Percentiles rank a stretch among this genome's conserved stretches.
Conservation (phyloP, 1,139 yeast species). For the Hemisphaericaspora xylofermentans region DNA sequence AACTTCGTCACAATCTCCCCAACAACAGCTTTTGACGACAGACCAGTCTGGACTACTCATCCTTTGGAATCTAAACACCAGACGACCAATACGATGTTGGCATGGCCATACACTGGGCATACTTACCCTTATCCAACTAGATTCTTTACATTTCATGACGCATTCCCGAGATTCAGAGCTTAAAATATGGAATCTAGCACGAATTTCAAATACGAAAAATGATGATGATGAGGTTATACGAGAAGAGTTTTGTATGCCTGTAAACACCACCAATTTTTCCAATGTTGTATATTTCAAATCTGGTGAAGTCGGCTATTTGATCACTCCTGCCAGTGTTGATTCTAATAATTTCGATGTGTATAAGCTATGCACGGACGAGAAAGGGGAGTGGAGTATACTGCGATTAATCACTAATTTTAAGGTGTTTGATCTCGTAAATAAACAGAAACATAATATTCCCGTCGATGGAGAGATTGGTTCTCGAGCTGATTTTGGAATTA, state of each 20-base stretch:
- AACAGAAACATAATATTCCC: constrained; percentile 10
- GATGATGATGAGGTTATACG: constrained; percentile 5
- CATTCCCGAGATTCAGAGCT: constrained; percentile 57
- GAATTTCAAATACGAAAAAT: no score
- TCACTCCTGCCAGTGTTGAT: constrained; percentile 54
- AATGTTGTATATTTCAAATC: constrained; percentile 36
- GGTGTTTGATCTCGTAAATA: constrained; percentile 19
- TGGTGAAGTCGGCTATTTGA: constrained; percentile 23
- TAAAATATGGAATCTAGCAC: constrained; percentile 45
- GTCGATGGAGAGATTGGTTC: constrained; percentile 14
- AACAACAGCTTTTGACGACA: neutral
- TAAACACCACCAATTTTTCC: constrained; percentile 56
- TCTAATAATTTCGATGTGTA: constrained; percentile 57
- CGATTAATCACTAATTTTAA: constrained; percentile 30
- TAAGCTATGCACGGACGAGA: constrained; percentile 18
- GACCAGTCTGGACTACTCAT: constrained; percentile 39
- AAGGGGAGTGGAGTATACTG: constrained; percentile 18
- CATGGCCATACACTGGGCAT: constrained; percentile 50
- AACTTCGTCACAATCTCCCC: neutral
- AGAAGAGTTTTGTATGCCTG: constrained; percentile 32
- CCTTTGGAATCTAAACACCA: constrained; percentile 50
- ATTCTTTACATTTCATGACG: constrained; percentile 38
- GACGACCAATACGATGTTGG: constrained; percentile 47
- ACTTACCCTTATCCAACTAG: constrained; percentile 39
- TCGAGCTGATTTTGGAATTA: constrained; percentile 49